Evolutionary conservation across 805 yeast genomes (phyloP).

Genomic region (Saccharomycopsis capsularis): DNA sequence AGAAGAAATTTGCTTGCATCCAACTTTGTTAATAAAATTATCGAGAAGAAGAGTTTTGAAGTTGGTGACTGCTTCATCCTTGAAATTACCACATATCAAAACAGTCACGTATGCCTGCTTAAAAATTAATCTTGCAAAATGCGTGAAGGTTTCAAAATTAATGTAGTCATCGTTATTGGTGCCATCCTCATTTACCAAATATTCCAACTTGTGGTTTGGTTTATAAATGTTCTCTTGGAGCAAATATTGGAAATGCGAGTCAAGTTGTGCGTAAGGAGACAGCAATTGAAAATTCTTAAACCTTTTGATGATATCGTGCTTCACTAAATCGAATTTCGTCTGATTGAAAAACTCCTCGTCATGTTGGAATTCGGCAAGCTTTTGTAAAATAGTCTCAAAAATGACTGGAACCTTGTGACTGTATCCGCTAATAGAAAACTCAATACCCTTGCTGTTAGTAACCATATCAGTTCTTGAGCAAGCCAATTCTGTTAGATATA

Average conservation of each 20-base stretch:
- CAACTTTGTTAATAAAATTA: not conserved
- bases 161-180: constrained; percentile 40
- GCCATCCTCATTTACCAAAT: constrained; percentile 31
- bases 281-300: constrained; percentile 63
- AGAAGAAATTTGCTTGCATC: not conserved
- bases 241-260: constrained; percentile 51
- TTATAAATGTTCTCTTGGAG: constrained; percentile 70
- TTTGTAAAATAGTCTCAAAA: constrained; percentile 51
- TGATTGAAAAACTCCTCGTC: constrained; percentile 16
- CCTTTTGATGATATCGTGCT: constrained; percentile 55
- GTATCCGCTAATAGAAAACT: constrained; percentile 66
- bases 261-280: constrained; percentile 74
- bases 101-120: constrained; percentile 61
- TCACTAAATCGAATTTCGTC: constrained; percentile 59
- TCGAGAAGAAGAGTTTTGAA: not conserved
- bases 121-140: constrained; percentile 30
- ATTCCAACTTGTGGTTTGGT: constrained; percentile 51
- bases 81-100: constrained; percentile 71
- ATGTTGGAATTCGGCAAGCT: constrained; percentile 31
- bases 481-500: constrained; percentile 81
- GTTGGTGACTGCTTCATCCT: constrained; percentile 24
- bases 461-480: constrained; percentile 57
- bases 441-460: constrained; percentile 63
- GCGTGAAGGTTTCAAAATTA: constrained; percentile 39
- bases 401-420: constrained; percentile 71